Evolutionary conservation across 2,329 filamentous ascomycete genomes (phyloP).

Genomic region (Falciphora oryzae): DNA sequence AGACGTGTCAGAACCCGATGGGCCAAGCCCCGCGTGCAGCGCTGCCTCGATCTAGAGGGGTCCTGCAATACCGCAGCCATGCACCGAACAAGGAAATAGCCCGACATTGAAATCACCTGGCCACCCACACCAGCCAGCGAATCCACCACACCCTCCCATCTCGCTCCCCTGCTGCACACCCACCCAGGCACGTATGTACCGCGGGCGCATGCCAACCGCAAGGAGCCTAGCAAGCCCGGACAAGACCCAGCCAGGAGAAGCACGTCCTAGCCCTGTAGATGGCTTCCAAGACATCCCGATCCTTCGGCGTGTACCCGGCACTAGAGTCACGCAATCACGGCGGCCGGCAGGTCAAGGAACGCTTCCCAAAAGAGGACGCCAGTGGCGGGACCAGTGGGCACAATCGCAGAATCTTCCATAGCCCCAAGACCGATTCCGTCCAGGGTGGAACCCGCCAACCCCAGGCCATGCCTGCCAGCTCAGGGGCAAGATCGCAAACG

Average conservation of each 20-base stretch:
- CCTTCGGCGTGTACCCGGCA: not conserved
- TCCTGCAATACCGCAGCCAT: not conserved
- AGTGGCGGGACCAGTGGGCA: not conserved
- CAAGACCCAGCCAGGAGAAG: not conserved
- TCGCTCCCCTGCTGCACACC: not conserved
- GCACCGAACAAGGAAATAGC: not conserved
- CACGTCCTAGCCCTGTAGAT: not conserved
- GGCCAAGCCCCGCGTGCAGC: not conserved
- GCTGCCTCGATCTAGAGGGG: not conserved
- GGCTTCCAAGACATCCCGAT: not conserved
- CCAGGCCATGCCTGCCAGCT: not conserved
- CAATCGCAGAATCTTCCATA: constrained; percentile 3
- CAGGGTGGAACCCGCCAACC: not conserved
- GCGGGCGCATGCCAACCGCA: not conserved
- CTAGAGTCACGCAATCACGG: not conserved
- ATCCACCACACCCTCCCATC: not conserved
- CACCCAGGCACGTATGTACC: not conserved
- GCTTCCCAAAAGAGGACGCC: not conserved
- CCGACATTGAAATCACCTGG: not conserved
- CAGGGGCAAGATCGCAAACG: not conserved
- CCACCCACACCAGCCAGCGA: not conserved
- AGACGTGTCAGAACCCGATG: not conserved
- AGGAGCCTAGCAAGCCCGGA: not conserved
- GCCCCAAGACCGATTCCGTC: not conserved
- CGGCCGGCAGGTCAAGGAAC: not conserved